Base-by-base conservation (phyloP, 306 rosid species). In the Chamaecrista fasciculata region DNA sequence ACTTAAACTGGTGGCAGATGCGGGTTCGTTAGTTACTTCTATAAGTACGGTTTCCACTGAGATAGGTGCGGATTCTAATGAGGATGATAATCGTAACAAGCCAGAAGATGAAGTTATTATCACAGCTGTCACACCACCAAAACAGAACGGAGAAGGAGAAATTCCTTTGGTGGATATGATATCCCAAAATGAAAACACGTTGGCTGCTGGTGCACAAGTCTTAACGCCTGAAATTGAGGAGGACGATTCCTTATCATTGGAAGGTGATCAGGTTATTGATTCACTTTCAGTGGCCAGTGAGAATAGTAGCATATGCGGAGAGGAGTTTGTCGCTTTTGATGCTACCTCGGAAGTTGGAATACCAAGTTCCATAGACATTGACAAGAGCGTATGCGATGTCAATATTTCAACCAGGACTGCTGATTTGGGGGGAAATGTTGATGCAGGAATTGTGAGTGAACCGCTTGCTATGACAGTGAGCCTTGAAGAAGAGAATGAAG, bases 211-310 rank as follows among this genome's bases (percentile, higher is more conserved):
- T 33, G 80, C 69, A 26, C 80, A 75, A 77, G 71, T 11, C 25
- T 44, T 78, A 65, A 60, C 73, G 40, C 84, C 40, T 16, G 96
- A 79, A 58, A 79, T 81, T 36, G 96, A 87, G 69, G 97, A 91
- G 60, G 97, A 88, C 53, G 96, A 85, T 84, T 78, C 76, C 6
- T 76, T 89, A 10, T 91, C 89, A 51, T 67, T 86, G 52, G 97
- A 88, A 58, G 96, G 88, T 12, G 91, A 88, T 76, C 87, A 70
- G 62, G 60, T 82, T 72, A 66, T 84, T 73, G 93, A 91, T 74
- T 90, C 90, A 23, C 66, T 84, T 72, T 89, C 97, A 5, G 85
- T 85, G 64, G 85, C 77, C 4, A 91, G 93, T 77, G 96, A 88
- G 81, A 78, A 46, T 39, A 81, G 96, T 78, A 83, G 97, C 72